Evolutionary conservation across 495 filamentous ascomycete genomes (phyloP).

Genomic region (Penicilliopsis zonata): DNA sequence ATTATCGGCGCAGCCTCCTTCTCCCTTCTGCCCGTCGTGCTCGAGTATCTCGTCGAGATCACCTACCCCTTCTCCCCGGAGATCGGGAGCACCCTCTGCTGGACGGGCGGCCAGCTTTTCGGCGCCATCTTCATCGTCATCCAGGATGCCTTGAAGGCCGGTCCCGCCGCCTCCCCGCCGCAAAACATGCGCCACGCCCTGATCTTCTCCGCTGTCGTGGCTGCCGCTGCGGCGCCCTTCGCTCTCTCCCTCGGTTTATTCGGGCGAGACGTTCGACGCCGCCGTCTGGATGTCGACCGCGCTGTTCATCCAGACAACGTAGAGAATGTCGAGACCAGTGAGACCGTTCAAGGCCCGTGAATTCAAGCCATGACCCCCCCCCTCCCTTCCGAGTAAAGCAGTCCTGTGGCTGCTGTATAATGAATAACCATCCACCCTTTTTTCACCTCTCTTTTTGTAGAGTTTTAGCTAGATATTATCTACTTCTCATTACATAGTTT

Average conservation of each 20-base stretch:
- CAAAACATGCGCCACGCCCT: slow-evolving; percentile 61
- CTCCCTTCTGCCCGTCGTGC: slow-evolving; percentile 63
- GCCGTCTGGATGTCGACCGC: slow-evolving; percentile 48
- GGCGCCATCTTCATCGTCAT: slow-evolving; percentile 77
- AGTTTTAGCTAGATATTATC: background rate
- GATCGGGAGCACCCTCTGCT: slow-evolving; percentile 69
- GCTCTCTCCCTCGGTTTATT: slow-evolving; percentile 56
- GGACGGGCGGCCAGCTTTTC: slow-evolving; percentile 59
- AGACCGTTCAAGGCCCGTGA: no score
- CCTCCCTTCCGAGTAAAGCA: no score
- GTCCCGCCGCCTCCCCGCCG: slow-evolving; percentile 39
- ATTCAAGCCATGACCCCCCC: no score
- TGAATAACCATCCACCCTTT: no score
- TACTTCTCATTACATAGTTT: background rate
- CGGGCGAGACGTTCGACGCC: slow-evolving; percentile 39
- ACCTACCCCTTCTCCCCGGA: slow-evolving; percentile 83
- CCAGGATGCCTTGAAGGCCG: slow-evolving; percentile 65
- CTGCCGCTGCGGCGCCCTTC: slow-evolving; percentile 50
- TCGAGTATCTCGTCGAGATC: slow-evolving; percentile 80
- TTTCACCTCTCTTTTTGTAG: no score
- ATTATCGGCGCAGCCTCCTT: slow-evolving; percentile 76
- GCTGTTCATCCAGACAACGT: slow-evolving; percentile 13
- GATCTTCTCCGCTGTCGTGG: slow-evolving; percentile 66
- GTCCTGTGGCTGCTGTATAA: no score
- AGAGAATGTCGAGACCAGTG: slow-evolving; percentile 2